Percentiles rank a stretch among this genome's conserved stretches.
Conservation (phyloP, 352 stramenopile genomes). For the Aphanomyces cochlioides region DNA sequence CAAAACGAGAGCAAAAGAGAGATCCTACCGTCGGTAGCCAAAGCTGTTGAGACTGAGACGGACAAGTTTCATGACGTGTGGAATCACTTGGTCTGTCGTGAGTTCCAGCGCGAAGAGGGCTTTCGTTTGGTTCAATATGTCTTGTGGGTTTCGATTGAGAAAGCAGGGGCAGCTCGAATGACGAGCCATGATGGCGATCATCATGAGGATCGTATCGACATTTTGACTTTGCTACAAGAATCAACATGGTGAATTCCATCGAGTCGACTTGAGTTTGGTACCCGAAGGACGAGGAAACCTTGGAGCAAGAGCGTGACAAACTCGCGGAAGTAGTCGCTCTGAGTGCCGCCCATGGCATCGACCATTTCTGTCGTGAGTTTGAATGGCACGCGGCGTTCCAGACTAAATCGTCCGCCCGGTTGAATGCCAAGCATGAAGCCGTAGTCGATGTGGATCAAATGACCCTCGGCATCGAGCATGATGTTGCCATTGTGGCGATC, state of each 20-base stretch:
- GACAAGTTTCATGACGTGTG: constrained; percentile 87
- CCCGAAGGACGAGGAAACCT: constrained; percentile 95
- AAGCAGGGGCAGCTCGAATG: constrained; percentile 97
- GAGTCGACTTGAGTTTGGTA: constrained; percentile 33
- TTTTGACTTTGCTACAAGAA: constrained; percentile 60
- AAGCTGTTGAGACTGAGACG: constrained; percentile 88
- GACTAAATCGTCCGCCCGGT: constrained; percentile 89
- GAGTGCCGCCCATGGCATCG: constrained; percentile 92
- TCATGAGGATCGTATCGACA: constrained; percentile 90
- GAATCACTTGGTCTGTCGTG: constrained; percentile 83
- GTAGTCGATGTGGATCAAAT: constrained; percentile 99
- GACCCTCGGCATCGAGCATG: constrained; percentile 96
- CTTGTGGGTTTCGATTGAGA: constrained; percentile 64
- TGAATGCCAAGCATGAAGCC: constrained; percentile 98
- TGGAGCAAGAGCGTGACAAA: constrained; percentile 97
- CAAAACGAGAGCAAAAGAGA: background rate
- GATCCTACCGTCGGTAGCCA: constrained; percentile 40
- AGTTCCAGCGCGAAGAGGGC: constrained; percentile 76
- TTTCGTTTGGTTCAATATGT: constrained; percentile 73
- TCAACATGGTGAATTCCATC: background rate
- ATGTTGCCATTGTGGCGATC: constrained; percentile 99
- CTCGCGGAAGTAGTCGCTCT: constrained; percentile 91
- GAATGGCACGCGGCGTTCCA: constrained; percentile 96
- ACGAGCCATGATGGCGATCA: constrained; percentile 96
- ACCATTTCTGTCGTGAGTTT: constrained; percentile 98